Evolutionary conservation across 345 rosid genomes (phyloP).

Genomic region (Conringia planisiliqua): DNA sequence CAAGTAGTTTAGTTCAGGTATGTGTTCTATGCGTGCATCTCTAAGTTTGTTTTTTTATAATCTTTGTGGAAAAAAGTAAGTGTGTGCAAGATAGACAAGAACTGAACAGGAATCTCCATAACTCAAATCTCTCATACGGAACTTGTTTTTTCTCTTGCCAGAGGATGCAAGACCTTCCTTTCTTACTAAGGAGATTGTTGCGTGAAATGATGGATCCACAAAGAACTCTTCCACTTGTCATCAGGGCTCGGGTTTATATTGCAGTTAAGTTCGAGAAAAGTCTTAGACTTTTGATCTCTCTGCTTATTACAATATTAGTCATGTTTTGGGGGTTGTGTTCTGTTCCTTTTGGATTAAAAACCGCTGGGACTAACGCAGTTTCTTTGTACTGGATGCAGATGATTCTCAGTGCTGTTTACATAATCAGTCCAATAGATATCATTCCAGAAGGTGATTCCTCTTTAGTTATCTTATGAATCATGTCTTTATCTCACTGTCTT

Average conservation of each 20-base stretch:
- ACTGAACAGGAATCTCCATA: not conserved
- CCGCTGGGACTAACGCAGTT: not conserved
- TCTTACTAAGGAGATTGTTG: constrained; percentile 68
- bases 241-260: constrained; percentile 72
- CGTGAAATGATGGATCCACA: constrained; percentile 75
- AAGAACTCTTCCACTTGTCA: constrained; percentile 85
- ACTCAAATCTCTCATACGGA: not conserved
- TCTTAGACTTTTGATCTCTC: not conserved
- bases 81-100: not conserved
- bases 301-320: not conserved
- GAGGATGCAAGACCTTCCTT: constrained; percentile 95
- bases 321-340: constrained; percentile 1
- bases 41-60: not conserved
- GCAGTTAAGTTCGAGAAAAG: constrained; percentile 57
- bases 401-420: constrained; percentile 58
- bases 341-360: not conserved
- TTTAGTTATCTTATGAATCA: not conserved
- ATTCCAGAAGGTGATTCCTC: constrained; percentile 74
- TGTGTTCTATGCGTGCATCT: not conserved
- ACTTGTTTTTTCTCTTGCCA: constrained; percentile 15
- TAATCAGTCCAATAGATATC: constrained; percentile 84
- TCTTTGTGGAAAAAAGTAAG: no score
- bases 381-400: constrained; percentile 45
- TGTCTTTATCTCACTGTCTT: not conserved
- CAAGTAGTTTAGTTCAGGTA: constrained; percentile 64